A percentile compares a stretch with the other conserved stretches of the same genome.
These are phyloP conservation scores for Arctostaphylos glauca DNA, from an alignment of 148 eudicot genomes.

Conservation along the genomic window DNA sequence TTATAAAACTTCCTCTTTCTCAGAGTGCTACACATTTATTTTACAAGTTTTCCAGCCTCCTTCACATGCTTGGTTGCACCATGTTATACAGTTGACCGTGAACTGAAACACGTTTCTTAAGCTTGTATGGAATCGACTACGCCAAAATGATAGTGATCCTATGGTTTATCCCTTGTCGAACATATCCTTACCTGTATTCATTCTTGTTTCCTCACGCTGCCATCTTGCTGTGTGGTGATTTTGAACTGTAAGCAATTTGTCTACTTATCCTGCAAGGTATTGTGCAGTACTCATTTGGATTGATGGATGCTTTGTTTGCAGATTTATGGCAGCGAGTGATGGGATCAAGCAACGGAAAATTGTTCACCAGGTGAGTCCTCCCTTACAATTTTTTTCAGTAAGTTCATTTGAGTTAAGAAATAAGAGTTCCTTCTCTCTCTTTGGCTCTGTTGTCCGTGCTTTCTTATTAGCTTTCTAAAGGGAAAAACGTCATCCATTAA, in stretches of 20 bases:
- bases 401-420: not conserved
- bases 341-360: constrained; percentile 70
- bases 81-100: not conserved
- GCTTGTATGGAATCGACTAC: not conserved
- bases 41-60: not conserved
- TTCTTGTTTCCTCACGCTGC: not conserved
- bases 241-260: not conserved
- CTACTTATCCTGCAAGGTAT: not conserved
- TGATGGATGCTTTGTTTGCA: constrained; percentile 27
- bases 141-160: not conserved
- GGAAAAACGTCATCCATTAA: not conserved
- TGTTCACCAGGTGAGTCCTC: constrained; percentile 54
- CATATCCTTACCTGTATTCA: not conserved
- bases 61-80: not conserved
- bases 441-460: not conserved
- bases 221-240: not conserved
- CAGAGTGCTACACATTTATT: not conserved
- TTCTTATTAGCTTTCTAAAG: not conserved
- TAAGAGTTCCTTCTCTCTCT: not conserved
- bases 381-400: constrained; percentile 5
- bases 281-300: constrained; percentile 1
- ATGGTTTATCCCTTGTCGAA: not conserved
- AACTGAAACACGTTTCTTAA: not conserved
- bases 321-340: constrained; percentile 94
- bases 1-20: not conserved